These are phyloP conservation scores for Aquilaria agallochum DNA, from an alignment of 441 rosid species.

Conservation along the genomic window DNA sequence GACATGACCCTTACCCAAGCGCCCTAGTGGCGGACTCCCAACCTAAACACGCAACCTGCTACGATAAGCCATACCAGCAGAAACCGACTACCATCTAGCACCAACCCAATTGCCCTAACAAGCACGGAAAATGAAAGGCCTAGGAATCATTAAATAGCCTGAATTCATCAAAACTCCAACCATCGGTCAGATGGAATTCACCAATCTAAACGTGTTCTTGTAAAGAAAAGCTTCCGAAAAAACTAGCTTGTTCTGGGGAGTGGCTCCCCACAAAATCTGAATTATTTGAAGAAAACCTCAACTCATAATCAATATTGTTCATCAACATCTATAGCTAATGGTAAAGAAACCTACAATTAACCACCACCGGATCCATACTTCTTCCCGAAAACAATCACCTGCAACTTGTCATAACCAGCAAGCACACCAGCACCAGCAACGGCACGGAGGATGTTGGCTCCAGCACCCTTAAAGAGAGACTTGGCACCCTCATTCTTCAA, in stretches of 20 bases:
- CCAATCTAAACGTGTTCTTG: conserved; percentile 13
- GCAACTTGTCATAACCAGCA: conserved; percentile 62
- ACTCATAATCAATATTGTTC: conserved; percentile 26
- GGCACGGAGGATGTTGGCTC: conserved; percentile 63
- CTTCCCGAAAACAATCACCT: conserved; percentile 53
- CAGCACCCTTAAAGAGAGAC: conserved; percentile 68
- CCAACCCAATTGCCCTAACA: too few relatives aligned
- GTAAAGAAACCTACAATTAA: conserved; percentile 17
- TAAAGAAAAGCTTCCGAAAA: conserved; percentile 26
- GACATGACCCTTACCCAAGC: too few relatives aligned
- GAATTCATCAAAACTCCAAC: conserved; percentile 14
- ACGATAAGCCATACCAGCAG: too few relatives aligned
- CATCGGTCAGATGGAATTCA: conserved; percentile 8
- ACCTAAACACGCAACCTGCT: too few relatives aligned
- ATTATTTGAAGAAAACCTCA: conserved; percentile 32
- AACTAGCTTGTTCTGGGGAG: conserved; percentile 23
- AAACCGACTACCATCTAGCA: too few relatives aligned
- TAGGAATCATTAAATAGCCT: conserved; percentile 2
- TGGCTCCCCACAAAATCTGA: conserved; percentile 17
- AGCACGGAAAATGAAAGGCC: too few relatives aligned
- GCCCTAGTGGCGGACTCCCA: too few relatives aligned
- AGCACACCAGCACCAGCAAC: conserved; percentile 71
- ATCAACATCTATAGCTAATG: conserved; percentile 32
- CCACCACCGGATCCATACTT: conserved; percentile 56
- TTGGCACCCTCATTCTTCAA: conserved; percentile 58